Conservation (phyloP, 768 basidiomycete species). For the Punctularia strigosozonata region DNA sequence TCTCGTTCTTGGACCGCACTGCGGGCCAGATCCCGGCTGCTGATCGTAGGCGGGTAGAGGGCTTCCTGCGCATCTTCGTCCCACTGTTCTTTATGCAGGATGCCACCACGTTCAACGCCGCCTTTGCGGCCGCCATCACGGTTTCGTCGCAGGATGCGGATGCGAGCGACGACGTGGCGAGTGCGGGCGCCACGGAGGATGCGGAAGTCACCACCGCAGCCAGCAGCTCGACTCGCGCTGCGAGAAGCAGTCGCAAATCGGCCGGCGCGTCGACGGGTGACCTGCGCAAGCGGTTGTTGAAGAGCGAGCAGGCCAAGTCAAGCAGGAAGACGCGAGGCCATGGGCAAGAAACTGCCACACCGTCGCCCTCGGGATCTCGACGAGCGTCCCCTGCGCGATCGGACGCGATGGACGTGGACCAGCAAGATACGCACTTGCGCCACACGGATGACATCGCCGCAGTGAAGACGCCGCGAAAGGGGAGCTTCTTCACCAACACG, state of each 20-base stretch:
- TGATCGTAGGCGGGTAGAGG: conserved; percentile 77
- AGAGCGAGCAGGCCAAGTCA: conserved; percentile 74
- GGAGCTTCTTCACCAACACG: conserved; percentile 82
- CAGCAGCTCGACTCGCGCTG: conserved; percentile 21
- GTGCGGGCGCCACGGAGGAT: conserved; percentile 25
- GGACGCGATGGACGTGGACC: conserved; percentile 27
- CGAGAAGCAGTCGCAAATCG: conserved; percentile 25
- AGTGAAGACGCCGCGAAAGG: conserved; percentile 24
- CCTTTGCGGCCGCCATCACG: conserved; percentile 51
- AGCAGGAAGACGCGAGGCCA: conserved; percentile 43
- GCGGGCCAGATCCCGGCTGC: conserved; percentile 56
- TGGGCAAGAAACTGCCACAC: conserved; percentile 36
- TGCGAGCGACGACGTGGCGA: conserved; percentile 32
- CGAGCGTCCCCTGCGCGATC: conserved; percentile 47
- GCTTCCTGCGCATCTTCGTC: conserved; percentile 64
- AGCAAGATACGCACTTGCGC: conserved; percentile 14
- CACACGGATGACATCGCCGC: conserved; percentile 4
- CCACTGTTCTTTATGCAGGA: conserved; percentile 73
- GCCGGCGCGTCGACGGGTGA: conserved; percentile 31
- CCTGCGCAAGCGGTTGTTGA: conserved; percentile 67
- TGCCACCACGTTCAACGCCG: conserved; percentile 53
- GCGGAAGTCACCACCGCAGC: conserved; percentile 20
- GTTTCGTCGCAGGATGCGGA: conserved; percentile 45
- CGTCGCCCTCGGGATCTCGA: conserved; percentile 35
- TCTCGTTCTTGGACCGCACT: conserved; percentile 86